These are phyloP conservation scores for Chlorella sp. DNA, from an alignment of 139 green algal genomes.

Conservation along the genomic window DNA sequence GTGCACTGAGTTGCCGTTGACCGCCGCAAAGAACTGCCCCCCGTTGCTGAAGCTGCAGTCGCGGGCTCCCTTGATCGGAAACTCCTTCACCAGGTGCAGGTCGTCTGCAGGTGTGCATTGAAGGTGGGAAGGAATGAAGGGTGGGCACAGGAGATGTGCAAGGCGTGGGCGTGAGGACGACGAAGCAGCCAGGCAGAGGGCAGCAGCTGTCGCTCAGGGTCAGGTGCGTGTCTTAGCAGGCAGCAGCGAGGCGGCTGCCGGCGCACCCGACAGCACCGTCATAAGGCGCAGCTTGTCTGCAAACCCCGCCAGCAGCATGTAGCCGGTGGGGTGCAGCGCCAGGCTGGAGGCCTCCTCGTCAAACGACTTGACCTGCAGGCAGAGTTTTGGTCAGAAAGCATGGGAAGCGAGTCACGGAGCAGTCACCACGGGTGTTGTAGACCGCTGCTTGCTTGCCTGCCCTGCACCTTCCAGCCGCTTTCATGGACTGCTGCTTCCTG, in stretches of 20 bases:
- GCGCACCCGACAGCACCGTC: conserved; percentile 87
- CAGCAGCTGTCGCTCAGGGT: background rate
- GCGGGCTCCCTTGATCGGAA: conserved; percentile 83
- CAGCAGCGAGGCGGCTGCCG: conserved; percentile 17
- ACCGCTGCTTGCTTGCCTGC: background rate
- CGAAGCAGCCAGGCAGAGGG: background rate
- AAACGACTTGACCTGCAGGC: conserved; percentile 41
- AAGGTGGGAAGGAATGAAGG: background rate
- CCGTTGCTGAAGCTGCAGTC: conserved; percentile 83
- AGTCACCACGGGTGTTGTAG: background rate
- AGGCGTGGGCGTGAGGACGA: background rate
- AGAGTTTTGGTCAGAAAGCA: background rate
- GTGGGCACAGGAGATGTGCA: background rate
- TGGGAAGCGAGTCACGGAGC: background rate
- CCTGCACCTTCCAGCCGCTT: background rate
- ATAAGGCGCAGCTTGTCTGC: conserved; percentile 93
- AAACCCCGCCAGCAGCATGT: conserved; percentile 84
- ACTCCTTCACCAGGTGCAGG: conserved; percentile 60
- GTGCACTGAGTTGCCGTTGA: conserved; percentile 86
- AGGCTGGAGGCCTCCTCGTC: conserved; percentile 56
- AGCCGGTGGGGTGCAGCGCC: conserved; percentile 86
- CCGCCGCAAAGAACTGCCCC: conserved; percentile 90
- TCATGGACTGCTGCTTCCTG: background rate
- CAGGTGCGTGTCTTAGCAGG: too few species aligned
- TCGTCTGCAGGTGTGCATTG: conserved; percentile 9